phyloP scores from a whole-genome alignment of 2,329 filamentous ascomycete genomes.

The Capronia americana region DNA sequence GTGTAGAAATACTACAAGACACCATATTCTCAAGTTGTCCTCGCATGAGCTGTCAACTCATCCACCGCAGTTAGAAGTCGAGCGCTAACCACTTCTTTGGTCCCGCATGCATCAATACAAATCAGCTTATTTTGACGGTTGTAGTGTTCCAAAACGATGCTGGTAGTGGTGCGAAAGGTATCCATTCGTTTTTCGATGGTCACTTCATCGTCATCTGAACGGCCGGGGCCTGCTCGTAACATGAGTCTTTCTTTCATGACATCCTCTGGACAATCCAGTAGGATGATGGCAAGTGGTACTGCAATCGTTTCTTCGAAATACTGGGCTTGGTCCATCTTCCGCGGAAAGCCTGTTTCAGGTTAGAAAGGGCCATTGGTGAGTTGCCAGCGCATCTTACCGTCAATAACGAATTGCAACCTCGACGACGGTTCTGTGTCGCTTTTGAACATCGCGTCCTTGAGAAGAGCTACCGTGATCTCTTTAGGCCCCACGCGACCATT shows the following conservation, averaged over 20 bases:
- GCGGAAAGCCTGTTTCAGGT: background rate
- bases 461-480: background rate
- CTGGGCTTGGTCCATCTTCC: background rate
- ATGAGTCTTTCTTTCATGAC: background rate
- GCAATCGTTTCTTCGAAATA: background rate
- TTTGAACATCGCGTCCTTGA: background rate
- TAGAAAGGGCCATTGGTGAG: background rate
- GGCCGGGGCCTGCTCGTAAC: background rate
- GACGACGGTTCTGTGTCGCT: background rate
- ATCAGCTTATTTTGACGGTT: background rate
- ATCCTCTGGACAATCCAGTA: background rate
- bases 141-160: background rate
- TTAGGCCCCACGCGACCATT: background rate
- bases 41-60: background rate
- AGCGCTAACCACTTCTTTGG: background rate
- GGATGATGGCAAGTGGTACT: background rate
- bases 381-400: background rate
- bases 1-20: too few relatives aligned
- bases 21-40: too few relatives aligned
- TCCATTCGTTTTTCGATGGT: background rate
- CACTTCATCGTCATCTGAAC: background rate
- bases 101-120: background rate
- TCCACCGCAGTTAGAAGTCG: background rate
- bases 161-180: background rate
- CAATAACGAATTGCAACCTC: background rate